These are phyloP conservation scores for Vigna reflexopilosa DNA, from an alignment of 306 rosid species.

Conservation along the genomic window DNA sequence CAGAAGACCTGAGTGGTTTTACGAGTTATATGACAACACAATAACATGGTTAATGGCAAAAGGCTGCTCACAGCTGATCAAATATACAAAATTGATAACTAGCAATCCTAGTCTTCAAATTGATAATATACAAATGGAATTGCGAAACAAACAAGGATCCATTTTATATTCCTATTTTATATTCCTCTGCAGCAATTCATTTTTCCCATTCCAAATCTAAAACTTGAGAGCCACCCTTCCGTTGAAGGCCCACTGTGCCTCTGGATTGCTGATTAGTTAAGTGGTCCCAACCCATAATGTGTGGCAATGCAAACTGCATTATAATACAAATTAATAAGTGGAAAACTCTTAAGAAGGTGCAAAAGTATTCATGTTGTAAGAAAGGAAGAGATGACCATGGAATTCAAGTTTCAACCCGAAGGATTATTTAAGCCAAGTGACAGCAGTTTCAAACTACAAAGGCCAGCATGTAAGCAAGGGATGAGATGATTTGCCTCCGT, in stretches of 20 bases:
- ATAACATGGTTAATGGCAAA: conserved; percentile 18
- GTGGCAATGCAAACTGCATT: conserved; percentile 86
- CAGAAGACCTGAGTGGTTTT: background rate
- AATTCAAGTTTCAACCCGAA: conserved; percentile 10
- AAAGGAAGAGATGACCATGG: conserved; percentile 2
- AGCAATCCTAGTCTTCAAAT: conserved; percentile 39
- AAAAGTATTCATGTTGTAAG: background rate
- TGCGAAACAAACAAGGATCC: conserved; percentile 38
- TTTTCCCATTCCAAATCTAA: conserved; percentile 81
- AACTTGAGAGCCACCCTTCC: conserved; percentile 46
- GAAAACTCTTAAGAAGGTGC: conserved; percentile 17
- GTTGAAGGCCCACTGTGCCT: conserved; percentile 45
- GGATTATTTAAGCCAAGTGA: background rate
- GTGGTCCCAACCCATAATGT: conserved; percentile 89
- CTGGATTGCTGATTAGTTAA: conserved; percentile 55
- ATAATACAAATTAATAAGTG: conserved; percentile 13
- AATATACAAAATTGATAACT: background rate
- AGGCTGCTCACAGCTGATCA: background rate
- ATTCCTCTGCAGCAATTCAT: conserved; percentile 50
- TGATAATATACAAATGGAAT: conserved; percentile 37
- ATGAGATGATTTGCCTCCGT: background rate
- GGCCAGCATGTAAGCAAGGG: background rate
- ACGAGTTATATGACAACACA: conserved; percentile 10
- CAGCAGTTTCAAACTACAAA: background rate
- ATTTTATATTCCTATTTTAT: conserved; percentile 42